phyloP scores from a whole-genome alignment of 139 green algal species.

The Picochlorum sp. region DNA sequence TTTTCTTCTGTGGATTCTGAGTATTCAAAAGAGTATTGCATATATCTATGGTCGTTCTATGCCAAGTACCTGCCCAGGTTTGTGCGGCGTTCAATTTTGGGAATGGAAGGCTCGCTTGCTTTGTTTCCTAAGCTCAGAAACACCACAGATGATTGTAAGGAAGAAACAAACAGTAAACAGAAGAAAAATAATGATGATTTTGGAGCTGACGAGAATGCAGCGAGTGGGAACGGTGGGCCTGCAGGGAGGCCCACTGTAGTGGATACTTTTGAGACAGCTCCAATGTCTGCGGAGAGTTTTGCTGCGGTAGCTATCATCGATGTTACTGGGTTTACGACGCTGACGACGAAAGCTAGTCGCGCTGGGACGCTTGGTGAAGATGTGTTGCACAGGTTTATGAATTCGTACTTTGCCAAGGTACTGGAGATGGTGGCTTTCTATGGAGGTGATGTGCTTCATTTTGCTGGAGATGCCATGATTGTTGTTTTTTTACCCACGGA shows the following conservation, averaged over 20 bases:
- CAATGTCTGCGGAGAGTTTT: not conserved
- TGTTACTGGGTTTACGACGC: conserved; percentile 72
- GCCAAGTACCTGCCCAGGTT: too few relatives aligned
- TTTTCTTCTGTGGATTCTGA: too few relatives aligned
- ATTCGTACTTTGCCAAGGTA: conserved; percentile 71
- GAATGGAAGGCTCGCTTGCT: too few relatives aligned
- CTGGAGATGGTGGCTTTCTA: conserved; percentile 57
- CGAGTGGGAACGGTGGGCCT: too few relatives aligned
- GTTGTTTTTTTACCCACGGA: conserved; percentile 50
- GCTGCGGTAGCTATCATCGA: conserved; percentile 68
- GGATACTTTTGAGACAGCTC: not conserved
- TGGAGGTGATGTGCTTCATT: conserved; percentile 73
- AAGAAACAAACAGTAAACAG: too few relatives aligned
- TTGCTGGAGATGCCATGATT: conserved; percentile 80
- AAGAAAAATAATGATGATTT: too few relatives aligned
- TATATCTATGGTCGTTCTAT: too few relatives aligned
- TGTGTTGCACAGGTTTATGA: conserved; percentile 74
- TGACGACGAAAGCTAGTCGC: conserved; percentile 54
- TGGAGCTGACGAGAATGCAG: too few relatives aligned
- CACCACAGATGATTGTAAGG: too few relatives aligned
- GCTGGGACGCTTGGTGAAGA: conserved; percentile 55
- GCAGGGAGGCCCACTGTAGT: not conserved
- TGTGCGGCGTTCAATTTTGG: too few relatives aligned
- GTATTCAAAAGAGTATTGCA: too few relatives aligned
- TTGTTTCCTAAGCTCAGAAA: too few relatives aligned